A percentile compares a stretch with the other conserved stretches of the same genome.
Conservation (phyloP, 1,284 basidiomycete species). For the Cutaneotrichosporon cavernicola region DNA sequence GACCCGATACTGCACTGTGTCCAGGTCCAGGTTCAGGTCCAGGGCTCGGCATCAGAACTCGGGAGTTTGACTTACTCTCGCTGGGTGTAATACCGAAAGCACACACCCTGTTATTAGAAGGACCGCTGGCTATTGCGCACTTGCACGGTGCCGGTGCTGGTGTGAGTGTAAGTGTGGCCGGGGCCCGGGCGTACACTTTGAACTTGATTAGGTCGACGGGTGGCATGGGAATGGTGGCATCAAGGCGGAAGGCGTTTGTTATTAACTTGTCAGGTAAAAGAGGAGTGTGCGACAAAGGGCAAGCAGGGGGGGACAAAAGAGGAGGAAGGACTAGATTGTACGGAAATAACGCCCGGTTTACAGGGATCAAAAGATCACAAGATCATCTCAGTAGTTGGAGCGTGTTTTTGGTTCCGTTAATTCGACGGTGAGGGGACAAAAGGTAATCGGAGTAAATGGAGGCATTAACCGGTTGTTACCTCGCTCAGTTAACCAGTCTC, state of each 20-base stretch:
- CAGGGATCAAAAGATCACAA: no score
- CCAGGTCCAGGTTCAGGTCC: no score
- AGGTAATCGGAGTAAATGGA: background rate
- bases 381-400: no score
- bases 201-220: conserved; percentile 39
- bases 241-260: background rate
- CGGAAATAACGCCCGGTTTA: no score
- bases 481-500: no score
- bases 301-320: no score
- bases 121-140: conserved; percentile 19
- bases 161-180: conserved; percentile 11
- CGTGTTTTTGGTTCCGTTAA: no score
- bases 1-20: no score
- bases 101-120: conserved; percentile 36
- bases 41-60: no score
- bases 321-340: no score
- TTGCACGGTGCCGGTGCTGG: conserved; percentile 44
- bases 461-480: background rate
- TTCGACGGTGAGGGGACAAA: background rate
- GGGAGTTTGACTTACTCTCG: conserved; percentile 33
- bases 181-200: conserved; percentile 38
- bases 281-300: background rate
- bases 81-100: conserved; percentile 43
- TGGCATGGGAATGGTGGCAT: background rate
- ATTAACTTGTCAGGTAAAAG: no score